Base-by-base conservation (phyloP, 805 yeast species). In the Monosporozyma solicola region DNA sequence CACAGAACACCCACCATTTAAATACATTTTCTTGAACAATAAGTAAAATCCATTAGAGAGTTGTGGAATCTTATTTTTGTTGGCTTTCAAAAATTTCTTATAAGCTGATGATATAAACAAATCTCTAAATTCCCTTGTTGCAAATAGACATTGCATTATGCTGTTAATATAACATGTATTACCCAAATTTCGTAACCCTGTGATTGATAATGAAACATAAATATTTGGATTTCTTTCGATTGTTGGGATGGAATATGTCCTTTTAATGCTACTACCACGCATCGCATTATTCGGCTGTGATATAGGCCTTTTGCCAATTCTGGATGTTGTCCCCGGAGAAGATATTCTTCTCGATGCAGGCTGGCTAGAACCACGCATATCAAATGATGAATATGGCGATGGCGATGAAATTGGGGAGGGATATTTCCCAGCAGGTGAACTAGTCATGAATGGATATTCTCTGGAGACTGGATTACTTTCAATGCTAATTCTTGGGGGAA, bases 131-230 rank as follows among this genome's bases (percentile, higher is more conserved):
- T 63, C 61, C 0, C 68, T 58, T 0, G 83, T 65, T 2, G 82
- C 85, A 66, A 83, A 83, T 6, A 86, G 63, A 56, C 88, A 77
- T 64, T 86, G 95, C 11, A 86, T 63, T 72, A 86, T 82, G 62
- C 85, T 79, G 61, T 86, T 86, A 53, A 86, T 81, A 62, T 86
- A 86, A 60, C 95, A 86, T 0, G 91, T 83, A 44, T 83, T 83
- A 0, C 90, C 89, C 67, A 79, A 72, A 61, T 86, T 86, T 55
- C 78, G 71, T 50, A 86, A 66, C 0, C 91, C 87, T 51, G 86
- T 82, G 15, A 82, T 73, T 1, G 79, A 72, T 49, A 74, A 64
- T 9, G 78, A 69, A 15, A 74, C 75, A 59, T 69, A 74, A 56
- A 66, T 62, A 47, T 72, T 63, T 1, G 66, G 53, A 55, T 69